Percentiles rank a stretch among this genome's conserved stretches.
These are phyloP conservation scores for Meyerozyma smithsonii DNA, from an alignment of 1,139 yeast species.

Conservation along the genomic window DNA sequence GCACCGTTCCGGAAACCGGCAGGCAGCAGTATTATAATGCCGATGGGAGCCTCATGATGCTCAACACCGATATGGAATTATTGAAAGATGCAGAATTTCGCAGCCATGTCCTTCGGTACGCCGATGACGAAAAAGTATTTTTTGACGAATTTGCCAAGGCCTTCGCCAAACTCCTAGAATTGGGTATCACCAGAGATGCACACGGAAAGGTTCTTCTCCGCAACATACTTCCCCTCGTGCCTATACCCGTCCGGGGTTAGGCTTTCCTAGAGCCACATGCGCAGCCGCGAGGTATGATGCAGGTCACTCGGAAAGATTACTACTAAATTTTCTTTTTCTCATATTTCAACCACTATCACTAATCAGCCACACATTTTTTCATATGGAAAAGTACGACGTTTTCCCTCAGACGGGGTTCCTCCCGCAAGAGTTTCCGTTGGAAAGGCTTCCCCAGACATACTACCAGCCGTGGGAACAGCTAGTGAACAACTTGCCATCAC, in stretches of 20 bases:
- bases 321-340: not conserved
- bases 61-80: constrained; percentile 59
- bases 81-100: constrained; percentile 44
- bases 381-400: constrained; percentile 60
- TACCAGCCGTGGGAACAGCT: constrained; percentile 76
- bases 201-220: constrained; percentile 12
- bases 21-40: constrained; percentile 31
- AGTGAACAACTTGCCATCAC: constrained; percentile 63
- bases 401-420: constrained; percentile 72
- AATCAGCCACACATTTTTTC: not conserved
- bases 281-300: not conserved
- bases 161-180: constrained; percentile 53
- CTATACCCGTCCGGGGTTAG: not conserved
- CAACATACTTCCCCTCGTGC: not conserved
- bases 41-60: constrained; percentile 53
- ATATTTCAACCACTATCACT: not conserved
- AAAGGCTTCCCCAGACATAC: constrained; percentile 53
- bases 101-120: constrained; percentile 50
- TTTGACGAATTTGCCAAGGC: constrained; percentile 49
- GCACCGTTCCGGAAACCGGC: constrained; percentile 37
- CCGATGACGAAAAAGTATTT: constrained; percentile 48
- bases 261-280: not conserved
- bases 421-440: constrained; percentile 64
- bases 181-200: constrained; percentile 36
- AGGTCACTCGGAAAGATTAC: not conserved